Conservation (phyloP, 2,329 filamentous ascomycete species). For the Phialophora macrospora region DNA sequence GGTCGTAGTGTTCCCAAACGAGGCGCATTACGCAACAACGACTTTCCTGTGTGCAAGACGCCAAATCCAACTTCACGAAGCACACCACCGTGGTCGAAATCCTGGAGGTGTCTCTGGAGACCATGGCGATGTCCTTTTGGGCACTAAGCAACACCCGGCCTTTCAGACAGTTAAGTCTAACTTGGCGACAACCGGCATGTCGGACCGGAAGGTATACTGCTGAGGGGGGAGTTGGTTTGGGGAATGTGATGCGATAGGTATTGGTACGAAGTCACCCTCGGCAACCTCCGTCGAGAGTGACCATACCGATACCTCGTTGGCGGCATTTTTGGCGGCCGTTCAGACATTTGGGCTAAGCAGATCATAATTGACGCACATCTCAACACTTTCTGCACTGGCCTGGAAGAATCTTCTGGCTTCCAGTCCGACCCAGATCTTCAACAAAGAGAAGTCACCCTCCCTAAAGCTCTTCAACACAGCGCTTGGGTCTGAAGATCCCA, state of each 20-base stretch:
- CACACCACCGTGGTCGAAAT: neutral
- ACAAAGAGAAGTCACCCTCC: constrained; percentile 78
- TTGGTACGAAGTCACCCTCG: too few relatives aligned
- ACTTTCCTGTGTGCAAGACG: neutral
- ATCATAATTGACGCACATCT: constrained; percentile 89
- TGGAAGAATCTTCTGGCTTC: constrained; percentile 89
- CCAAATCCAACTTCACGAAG: neutral
- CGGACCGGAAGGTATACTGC: neutral
- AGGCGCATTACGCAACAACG: neutral
- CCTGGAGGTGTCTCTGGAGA: neutral
- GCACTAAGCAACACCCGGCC: neutral
- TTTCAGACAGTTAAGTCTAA: neutral
- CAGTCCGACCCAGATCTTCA: constrained; percentile 87
- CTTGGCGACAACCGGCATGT: neutral
- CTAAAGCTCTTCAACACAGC: constrained; percentile 67
- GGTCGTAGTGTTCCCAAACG: too few relatives aligned
- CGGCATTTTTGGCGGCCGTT: neutral
- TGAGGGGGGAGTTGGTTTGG: neutral
- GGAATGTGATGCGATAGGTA: neutral
- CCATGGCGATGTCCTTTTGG: neutral
- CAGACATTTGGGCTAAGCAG: constrained; percentile 62
- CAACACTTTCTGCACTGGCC: constrained; percentile 86
- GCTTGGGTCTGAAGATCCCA: constrained; percentile 75
- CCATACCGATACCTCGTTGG: neutral
- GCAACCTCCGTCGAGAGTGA: neutral